phyloP scores from a whole-genome alignment of 2,329 filamentous ascomycete genomes.

The Neonectria neomacrospora region DNA sequence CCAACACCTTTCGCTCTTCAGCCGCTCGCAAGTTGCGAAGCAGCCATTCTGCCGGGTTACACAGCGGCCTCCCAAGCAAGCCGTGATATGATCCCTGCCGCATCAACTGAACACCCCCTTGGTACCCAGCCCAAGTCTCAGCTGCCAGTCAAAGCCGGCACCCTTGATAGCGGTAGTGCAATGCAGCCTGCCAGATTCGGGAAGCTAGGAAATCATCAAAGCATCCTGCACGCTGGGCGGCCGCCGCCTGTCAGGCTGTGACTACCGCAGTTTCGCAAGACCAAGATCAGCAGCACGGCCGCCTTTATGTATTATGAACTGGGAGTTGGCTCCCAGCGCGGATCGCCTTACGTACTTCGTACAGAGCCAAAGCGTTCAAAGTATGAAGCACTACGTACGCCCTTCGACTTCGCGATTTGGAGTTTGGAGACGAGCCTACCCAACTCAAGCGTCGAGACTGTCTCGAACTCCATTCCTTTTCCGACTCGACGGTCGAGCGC shows the following conservation, averaged over 20 bases:
- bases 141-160: conserved; percentile 32
- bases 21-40: conserved; percentile 13
- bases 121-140: conserved; percentile 30
- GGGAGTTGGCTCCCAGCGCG: conserved; percentile 11
- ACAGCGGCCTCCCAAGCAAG: conserved; percentile 28
- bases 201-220: conserved; percentile 29
- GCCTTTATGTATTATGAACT: conserved; percentile 7
- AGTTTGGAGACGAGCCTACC: conserved; percentile 3
- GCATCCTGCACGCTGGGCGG: conserved; percentile 17
- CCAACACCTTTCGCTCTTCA: conserved; percentile 3
- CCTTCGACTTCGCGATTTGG: conserved; percentile 12
- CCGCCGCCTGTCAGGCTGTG: conserved; percentile 21
- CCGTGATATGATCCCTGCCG: conserved; percentile 30
- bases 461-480: conserved; percentile 17
- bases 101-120: conserved; percentile 30
- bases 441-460: conserved; percentile 1
- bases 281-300: conserved; percentile 10
- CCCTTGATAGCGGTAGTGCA: conserved; percentile 32
- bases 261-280: conserved; percentile 14
- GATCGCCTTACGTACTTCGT: conserved; percentile 7
- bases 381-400: neutral
- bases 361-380: conserved; percentile 7
- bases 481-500: neutral
- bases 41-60: conserved; percentile 19
- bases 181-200: conserved; percentile 44